A percentile compares a stretch with the other conserved stretches of the same genome.
These are phyloP conservation scores for Leccinum variabile DNA, from an alignment of 1,284 basidiomycete genomes.

Conservation along the genomic window DNA sequence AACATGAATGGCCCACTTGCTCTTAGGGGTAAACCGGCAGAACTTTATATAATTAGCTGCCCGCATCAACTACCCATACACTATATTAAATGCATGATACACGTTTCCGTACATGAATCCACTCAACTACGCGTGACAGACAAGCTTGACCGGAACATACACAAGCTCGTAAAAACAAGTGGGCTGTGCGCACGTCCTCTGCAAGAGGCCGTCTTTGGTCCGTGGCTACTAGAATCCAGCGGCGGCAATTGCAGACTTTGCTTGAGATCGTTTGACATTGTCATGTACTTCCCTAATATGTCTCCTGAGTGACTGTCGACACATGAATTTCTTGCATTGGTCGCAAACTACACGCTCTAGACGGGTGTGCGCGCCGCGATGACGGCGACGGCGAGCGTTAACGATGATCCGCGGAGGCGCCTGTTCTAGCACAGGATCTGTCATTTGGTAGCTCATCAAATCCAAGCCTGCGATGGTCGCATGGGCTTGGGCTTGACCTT, in stretches of 20 bases:
- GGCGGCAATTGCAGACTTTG: not conserved
- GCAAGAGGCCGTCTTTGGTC: not conserved
- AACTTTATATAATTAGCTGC: not conserved
- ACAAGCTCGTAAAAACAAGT: not conserved
- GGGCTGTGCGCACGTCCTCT: constrained; percentile 3
- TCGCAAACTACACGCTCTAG: constrained; percentile 11
- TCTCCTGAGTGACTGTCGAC: constrained; percentile 18
- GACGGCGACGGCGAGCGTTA: constrained; percentile 3
- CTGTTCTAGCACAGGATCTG: constrained; percentile 5
- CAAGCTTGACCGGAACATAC: constrained; percentile 1
- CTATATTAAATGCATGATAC: constrained; percentile 6
- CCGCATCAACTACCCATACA: not conserved
- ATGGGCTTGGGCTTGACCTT: too few species aligned
- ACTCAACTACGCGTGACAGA: not conserved
- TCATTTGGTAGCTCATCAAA: not conserved
- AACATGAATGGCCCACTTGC: not conserved
- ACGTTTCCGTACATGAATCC: not conserved
- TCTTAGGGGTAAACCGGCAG: constrained; percentile 2
- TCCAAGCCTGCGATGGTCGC: not conserved
- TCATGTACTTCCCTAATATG: constrained; percentile 24
- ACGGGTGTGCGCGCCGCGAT: not conserved
- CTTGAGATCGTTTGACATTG: constrained; percentile 18
- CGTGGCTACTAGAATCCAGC: not conserved
- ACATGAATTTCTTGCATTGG: constrained; percentile 22
- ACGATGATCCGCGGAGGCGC: constrained; percentile 2